A percentile compares a stretch with the other conserved stretches of the same genome.
Conservation (phyloP, 163 green algal genomes). For the Botryococcus braunii region DNA sequence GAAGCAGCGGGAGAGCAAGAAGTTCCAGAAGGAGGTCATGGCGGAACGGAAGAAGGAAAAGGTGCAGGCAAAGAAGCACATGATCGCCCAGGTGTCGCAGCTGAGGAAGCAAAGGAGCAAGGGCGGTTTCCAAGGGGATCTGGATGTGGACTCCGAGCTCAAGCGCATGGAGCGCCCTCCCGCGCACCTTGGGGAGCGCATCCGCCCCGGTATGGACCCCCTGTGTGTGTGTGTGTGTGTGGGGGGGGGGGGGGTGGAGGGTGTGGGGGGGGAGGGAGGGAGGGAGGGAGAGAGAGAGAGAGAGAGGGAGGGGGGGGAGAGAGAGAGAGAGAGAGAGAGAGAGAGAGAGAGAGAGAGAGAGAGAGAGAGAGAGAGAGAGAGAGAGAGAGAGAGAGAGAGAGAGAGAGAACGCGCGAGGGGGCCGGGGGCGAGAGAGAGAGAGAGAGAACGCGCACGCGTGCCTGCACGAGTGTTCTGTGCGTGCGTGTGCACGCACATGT, state of each 20-base stretch:
- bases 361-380: no score
- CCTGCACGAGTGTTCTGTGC: background rate
- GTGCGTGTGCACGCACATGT: background rate
- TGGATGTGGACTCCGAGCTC: slow-evolving; percentile 66
- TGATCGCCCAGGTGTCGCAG: slow-evolving; percentile 47
- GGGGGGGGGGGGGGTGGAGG: no score
- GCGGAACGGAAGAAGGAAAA: slow-evolving; percentile 84
- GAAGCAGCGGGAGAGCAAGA: slow-evolving; percentile 89
- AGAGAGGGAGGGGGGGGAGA: no score
- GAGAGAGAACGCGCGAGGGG: no score
- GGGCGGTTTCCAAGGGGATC: slow-evolving; percentile 60
- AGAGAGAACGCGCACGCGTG: no score
- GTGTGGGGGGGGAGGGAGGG: no score
- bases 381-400: no score
- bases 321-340: no score
- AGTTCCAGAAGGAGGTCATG: slow-evolving; percentile 88
- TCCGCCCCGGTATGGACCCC: slow-evolving; percentile 9
- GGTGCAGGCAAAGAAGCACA: slow-evolving; percentile 51
- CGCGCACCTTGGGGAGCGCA: slow-evolving; percentile 15
- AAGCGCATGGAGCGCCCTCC: background rate
- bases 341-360: no score
- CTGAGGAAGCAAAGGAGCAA: slow-evolving; percentile 73
- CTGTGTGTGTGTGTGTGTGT: background rate
- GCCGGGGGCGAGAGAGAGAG: no score
- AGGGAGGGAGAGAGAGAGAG: no score